Base-by-base conservation (phyloP, 1,284 basidiomycete genomes). In the Pulveroboletus ridleyi region DNA sequence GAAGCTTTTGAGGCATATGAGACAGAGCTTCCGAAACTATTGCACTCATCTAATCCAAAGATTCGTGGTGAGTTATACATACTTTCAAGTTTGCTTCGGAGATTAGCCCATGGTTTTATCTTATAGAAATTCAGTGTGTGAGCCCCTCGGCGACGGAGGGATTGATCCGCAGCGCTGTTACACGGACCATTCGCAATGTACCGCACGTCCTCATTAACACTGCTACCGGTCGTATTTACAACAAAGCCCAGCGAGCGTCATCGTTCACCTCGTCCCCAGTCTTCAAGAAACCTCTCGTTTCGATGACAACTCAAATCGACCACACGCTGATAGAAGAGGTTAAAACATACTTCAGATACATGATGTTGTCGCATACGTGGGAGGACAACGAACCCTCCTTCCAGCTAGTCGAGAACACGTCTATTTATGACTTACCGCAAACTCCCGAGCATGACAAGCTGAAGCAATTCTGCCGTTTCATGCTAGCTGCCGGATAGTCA, bases 141-240 rank as follows among this genome's bases (percentile, higher is more conserved):
- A 29, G 29, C 29, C 29, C 29, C 29, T 29, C 29, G 29, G 5
- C 3, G 29, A 29, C 29, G 5, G 29, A 29, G 29, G 5, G 29
- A 29, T 3, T 29, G 29, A 29, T 29, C 29, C 29, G 29, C 29
- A 29, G 29, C 29, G 5, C 5, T 29, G 5, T 29, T 29, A 29
- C 5, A 29, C 29, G 29, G 29, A 29, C 29, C 29, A 29, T 29
- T 29, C 29, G 29, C 29, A 29, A 29, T 29, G 29, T 5, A 5
- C 66, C 66, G 4, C 52, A 41, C 0, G 52, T 67, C 3, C 66
- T 67, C 14, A 64, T 67, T 20, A 41, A 66, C 15, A 55, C 54
- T 2, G 3, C 20, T 13, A 54, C 6, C 44, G n/a, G n/a, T 5
- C 47, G n/a, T 23, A 6, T 49, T n/a, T 14, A 14, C 14, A 22